A percentile compares a stretch with the other conserved stretches of the same genome.
Conservation (phyloP, 2,329 filamentous ascomycete genomes). For the Gliomastix tumulicola region DNA sequence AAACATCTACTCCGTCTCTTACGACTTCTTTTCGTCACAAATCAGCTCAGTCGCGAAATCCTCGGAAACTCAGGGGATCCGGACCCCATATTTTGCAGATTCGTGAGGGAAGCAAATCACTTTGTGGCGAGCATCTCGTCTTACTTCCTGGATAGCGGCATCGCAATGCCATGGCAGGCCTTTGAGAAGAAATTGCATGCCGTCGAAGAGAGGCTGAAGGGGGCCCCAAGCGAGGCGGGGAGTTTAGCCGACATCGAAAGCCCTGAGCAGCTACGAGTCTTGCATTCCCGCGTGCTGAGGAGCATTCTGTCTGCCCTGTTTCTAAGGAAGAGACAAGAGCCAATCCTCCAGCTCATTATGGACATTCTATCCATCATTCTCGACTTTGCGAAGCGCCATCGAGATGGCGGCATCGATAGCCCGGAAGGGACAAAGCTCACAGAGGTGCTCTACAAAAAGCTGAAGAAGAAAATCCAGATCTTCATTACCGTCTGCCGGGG, state of each 20-base stretch:
- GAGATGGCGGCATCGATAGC: constrained; percentile 12
- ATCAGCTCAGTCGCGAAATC: constrained; percentile 35
- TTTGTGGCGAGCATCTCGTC: constrained; percentile 67
- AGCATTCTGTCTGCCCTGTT: constrained; percentile 68
- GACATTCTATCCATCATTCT: constrained; percentile 71
- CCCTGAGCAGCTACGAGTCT: constrained; percentile 58
- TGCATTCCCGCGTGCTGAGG: constrained; percentile 69
- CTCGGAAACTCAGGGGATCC: too few relatives aligned
- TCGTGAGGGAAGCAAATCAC: constrained; percentile 71
- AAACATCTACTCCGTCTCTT: constrained; percentile 69
- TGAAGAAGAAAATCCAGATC: constrained; percentile 64
- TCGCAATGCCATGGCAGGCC: constrained; percentile 63
- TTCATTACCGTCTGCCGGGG: constrained; percentile 69
- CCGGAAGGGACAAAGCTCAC: constrained; percentile 14
- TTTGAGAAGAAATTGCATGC: constrained; percentile 61
- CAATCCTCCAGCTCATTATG: constrained; percentile 66
- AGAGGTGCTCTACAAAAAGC: constrained; percentile 51
- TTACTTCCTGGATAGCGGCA: constrained; percentile 75
- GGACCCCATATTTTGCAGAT: constrained; percentile 34
- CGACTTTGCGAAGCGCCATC: constrained; percentile 52
- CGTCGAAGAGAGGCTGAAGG: constrained; percentile 41
- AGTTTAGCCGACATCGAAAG: constrained; percentile 39
- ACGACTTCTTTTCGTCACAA: constrained; percentile 71
- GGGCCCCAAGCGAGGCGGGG: too few relatives aligned
- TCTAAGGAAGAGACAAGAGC: constrained; percentile 66